phyloP scores from a whole-genome alignment of 2,329 filamentous ascomycete species.

The Onygenales sp. region DNA sequence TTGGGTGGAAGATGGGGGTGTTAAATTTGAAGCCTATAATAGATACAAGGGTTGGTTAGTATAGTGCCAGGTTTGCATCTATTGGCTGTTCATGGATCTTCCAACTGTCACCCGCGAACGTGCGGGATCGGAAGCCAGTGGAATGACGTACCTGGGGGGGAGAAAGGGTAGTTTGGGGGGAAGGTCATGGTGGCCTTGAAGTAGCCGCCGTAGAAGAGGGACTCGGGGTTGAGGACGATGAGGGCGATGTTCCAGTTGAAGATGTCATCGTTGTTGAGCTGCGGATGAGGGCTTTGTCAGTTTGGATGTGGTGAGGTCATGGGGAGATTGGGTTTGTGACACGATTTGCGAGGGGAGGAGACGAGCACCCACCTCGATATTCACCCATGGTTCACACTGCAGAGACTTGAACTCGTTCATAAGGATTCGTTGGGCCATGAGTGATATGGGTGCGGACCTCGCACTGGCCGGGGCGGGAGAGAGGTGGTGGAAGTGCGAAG shows the following conservation, averaged over 20 bases:
- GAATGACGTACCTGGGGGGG: slow-evolving; percentile 53
- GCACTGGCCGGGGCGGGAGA: not conserved
- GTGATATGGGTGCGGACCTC: not conserved
- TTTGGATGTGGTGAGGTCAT: not conserved
- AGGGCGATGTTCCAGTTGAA: slow-evolving; percentile 81
- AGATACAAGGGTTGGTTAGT: not conserved
- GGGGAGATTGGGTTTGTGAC: not conserved
- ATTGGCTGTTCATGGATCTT: no score
- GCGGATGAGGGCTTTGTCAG: slow-evolving; percentile 8
- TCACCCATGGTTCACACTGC: slow-evolving; percentile 84
- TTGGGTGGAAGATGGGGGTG: slow-evolving; percentile 76
- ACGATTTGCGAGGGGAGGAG: not conserved
- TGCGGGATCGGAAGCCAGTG: not conserved
- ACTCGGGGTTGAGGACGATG: slow-evolving; percentile 87
- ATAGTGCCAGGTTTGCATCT: not conserved
- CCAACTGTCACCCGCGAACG: not conserved
- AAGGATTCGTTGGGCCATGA: slow-evolving; percentile 64
- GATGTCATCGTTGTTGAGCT: slow-evolving; percentile 74
- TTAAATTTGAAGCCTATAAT: slow-evolving; percentile 67
- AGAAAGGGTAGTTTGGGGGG: slow-evolving; percentile 78
- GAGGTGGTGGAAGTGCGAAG: not conserved
- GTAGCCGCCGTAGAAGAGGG: slow-evolving; percentile 85
- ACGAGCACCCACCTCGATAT: slow-evolving; percentile 60
- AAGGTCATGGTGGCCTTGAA: slow-evolving; percentile 87
- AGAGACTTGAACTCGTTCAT: slow-evolving; percentile 81